Conservation (phyloP, 805 yeast genomes). For the Millerago galiae region DNA sequence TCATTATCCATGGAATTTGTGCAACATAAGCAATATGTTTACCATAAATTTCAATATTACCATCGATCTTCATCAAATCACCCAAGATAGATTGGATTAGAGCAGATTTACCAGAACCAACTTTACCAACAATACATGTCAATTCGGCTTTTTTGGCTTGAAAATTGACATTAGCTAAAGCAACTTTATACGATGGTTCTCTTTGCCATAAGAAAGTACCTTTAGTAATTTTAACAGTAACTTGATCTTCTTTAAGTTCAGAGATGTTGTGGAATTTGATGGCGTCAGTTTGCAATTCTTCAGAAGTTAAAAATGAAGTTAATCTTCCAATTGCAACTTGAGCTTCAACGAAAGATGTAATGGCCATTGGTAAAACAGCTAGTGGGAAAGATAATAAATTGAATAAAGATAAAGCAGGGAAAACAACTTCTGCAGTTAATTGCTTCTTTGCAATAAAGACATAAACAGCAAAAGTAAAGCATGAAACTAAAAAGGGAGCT, state of each 20-base stretch:
- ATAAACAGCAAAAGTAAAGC: slow-evolving; percentile 82
- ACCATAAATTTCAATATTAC: slow-evolving; percentile 69
- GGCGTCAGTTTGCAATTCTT: slow-evolving; percentile 81
- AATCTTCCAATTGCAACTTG: slow-evolving; percentile 77
- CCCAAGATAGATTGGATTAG: slow-evolving; percentile 76
- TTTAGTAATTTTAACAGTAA: slow-evolving; percentile 51
- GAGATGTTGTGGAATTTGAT: slow-evolving; percentile 44
- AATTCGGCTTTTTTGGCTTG: slow-evolving; percentile 67
- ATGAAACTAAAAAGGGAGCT: slow-evolving; percentile 85
- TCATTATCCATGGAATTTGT: slow-evolving; percentile 96
- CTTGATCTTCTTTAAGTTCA: slow-evolving; percentile 50
- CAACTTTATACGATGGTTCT: slow-evolving; percentile 61
- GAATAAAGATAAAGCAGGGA: slow-evolving; percentile 85
- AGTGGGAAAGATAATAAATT: slow-evolving; percentile 87
- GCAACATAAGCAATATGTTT: slow-evolving; percentile 74
- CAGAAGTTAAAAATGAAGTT: slow-evolving; percentile 60
- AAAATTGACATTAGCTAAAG: slow-evolving; percentile 57
- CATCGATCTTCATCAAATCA: slow-evolving; percentile 67
- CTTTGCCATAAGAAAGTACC: slow-evolving; percentile 79
- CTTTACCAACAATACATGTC: slow-evolving; percentile 81
- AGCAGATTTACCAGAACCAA: slow-evolving; percentile 90
- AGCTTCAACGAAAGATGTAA: slow-evolving; percentile 82
- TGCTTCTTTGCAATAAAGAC: slow-evolving; percentile 54
- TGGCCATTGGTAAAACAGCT: slow-evolving; percentile 86
- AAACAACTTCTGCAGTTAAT: slow-evolving; percentile 82